Conservation (phyloP, 1,139 yeast species). For the Taiozyma sp. region DNA sequence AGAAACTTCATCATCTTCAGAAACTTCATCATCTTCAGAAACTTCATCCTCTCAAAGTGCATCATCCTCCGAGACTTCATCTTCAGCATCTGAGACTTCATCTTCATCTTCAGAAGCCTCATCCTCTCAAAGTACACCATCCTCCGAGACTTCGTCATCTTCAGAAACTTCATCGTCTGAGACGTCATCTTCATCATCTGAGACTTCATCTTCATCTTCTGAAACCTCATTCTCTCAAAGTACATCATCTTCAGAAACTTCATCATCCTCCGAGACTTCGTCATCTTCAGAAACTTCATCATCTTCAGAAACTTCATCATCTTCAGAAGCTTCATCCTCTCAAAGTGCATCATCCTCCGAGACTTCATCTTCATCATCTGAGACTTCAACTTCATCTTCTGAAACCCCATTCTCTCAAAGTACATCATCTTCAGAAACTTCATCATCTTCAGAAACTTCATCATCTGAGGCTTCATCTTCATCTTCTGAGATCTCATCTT, state of each 20-base stretch:
- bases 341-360: no score
- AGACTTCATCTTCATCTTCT: background rate
- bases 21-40: background rate
- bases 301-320: no score
- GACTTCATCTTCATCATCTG: background rate
- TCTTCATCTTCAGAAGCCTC: background rate
- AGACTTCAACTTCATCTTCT: background rate
- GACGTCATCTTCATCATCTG: background rate
- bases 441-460: background rate
- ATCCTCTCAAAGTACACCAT: background rate
- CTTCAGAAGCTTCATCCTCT: background rate
- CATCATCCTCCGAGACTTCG: no score
- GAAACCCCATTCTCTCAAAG: background rate
- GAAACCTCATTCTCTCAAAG: background rate
- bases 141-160: background rate
- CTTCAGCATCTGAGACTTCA: background rate
- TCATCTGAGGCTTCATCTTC: background rate
- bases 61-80: background rate
- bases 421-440: background rate
- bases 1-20: background rate
- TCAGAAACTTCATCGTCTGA: background rate
- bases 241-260: no score
- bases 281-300: background rate
- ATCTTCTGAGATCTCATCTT: background rate
- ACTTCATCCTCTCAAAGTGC: background rate